Conservation (phyloP, 768 basidiomycete species). For the Hygrocybe punicea region DNA sequence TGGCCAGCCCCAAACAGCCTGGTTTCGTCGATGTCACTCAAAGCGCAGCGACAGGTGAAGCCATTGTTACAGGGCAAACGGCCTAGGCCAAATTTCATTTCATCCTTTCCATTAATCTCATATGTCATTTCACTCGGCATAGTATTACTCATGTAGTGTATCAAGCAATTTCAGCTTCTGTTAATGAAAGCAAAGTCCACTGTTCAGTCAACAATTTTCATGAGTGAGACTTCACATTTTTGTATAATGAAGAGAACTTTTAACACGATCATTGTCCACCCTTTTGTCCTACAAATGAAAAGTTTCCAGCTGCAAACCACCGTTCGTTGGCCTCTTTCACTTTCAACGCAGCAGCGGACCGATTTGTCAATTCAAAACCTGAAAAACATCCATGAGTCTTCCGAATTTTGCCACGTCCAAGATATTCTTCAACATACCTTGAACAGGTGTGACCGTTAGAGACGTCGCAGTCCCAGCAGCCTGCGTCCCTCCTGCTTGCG, state of each 20-base stretch:
- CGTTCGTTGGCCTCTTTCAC: conserved; percentile 95
- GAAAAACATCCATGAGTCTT: conserved; percentile 1
- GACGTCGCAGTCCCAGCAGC: conserved; percentile 87
- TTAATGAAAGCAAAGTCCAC: no score
- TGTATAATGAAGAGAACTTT: no score
- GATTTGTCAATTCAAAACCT: conserved; percentile 95
- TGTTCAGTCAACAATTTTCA: no score
- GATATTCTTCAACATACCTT: conserved; percentile 53
- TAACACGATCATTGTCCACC: conserved; percentile 25
- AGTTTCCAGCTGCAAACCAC: conserved; percentile 89
- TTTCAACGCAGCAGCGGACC: conserved; percentile 75
- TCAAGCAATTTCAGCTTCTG: no score
- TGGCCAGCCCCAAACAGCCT: conserved; percentile 47
- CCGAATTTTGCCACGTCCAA: conserved; percentile 4
- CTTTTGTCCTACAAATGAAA: conserved; percentile 69
- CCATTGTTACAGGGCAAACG: no score
- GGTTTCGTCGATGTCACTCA: conserved; percentile 72
- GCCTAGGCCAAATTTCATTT: no score
- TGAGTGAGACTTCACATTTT: no score
- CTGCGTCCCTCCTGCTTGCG: conserved; percentile 48
- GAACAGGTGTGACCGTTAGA: conserved; percentile 90
- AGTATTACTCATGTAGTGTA: no score
- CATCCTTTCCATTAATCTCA: no score
- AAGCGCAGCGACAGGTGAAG: conserved; percentile 51
- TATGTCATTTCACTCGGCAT: no score